A percentile compares a stretch with the other conserved stretches of the same genome.
Conservation (phyloP, 2,329 filamentous ascomycete species). For the Bipolaris victoriae region DNA sequence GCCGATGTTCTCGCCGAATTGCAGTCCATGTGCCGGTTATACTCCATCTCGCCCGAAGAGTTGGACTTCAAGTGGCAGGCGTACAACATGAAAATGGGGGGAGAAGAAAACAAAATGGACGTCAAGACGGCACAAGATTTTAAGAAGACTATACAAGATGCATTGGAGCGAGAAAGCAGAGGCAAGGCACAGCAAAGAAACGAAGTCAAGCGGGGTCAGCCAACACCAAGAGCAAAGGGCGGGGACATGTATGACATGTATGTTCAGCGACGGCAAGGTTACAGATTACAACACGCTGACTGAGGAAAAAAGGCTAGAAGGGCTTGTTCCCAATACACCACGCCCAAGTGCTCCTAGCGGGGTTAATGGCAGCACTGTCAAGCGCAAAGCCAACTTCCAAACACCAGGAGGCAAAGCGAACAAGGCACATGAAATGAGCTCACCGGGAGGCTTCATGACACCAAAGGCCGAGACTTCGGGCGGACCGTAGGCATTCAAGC, state of each 20-base stretch:
- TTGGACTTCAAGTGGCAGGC: constrained; percentile 99
- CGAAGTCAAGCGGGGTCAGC: constrained; percentile 66
- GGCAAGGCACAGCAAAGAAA: constrained; percentile 67
- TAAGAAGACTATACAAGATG: constrained; percentile 85
- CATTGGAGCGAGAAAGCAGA: constrained; percentile 76
- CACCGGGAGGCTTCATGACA: constrained; percentile 53
- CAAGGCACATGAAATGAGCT: constrained; percentile 54
- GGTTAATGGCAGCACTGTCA: constrained; percentile 56
- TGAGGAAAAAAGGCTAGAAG: constrained; percentile 53
- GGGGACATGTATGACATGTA: constrained; percentile 83
- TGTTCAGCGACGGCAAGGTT: constrained; percentile 5
- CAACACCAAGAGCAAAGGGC: constrained; percentile 63
- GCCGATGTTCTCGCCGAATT: constrained; percentile 81
- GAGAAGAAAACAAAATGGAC: constrained; percentile 74
- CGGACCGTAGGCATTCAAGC: constrained; percentile 46
- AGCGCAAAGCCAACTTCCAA: constrained; percentile 61
- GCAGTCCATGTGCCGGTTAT: constrained; percentile 82
- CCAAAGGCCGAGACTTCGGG: constrained; percentile 45
- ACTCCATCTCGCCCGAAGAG: constrained; percentile 81
- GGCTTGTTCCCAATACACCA: constrained; percentile 55
- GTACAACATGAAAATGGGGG: constrained; percentile 92
- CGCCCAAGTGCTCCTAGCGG: constrained; percentile 49
- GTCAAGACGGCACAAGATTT: constrained; percentile 76
- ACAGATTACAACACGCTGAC: constrained; percentile 13
- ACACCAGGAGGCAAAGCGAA: constrained; percentile 56